Percentiles rank a stretch among this genome's conserved stretches.
Evolutionary conservation across 805 yeast species (phyloP).

Genomic region (Spathaspora sp.): DNA sequence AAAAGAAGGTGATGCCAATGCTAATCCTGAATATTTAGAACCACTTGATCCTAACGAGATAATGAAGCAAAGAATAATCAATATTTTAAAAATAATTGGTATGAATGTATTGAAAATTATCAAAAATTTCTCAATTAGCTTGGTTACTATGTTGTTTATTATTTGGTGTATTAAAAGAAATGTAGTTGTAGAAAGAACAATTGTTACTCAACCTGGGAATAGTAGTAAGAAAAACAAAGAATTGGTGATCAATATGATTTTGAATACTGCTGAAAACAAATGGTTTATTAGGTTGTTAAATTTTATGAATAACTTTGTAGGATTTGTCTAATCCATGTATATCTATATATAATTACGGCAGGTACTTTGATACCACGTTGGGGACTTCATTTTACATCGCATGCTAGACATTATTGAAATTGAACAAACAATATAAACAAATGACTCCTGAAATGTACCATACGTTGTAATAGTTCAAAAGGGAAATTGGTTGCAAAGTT

Average conservation of each 20-base stretch:
- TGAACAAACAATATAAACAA: no score
- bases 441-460: no score
- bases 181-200: slow-evolving; percentile 34
- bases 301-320: slow-evolving; percentile 38
- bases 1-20: slow-evolving; percentile 3
- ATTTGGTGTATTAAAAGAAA: slow-evolving; percentile 41
- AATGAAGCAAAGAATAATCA: slow-evolving; percentile 19
- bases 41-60: slow-evolving; percentile 15
- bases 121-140: slow-evolving; percentile 33
- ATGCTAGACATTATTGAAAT: no score
- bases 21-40: slow-evolving; percentile 10
- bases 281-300: slow-evolving; percentile 39
- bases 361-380: no score
- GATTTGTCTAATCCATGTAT: slow-evolving; percentile 25
- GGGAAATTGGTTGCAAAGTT: no score
- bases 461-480: no score
- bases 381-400: no score
- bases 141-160: slow-evolving; percentile 34
- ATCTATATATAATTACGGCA: no score
- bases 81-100: slow-evolving; percentile 25
- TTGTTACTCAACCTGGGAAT: slow-evolving; percentile 29
- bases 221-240: slow-evolving; percentile 26
- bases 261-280: slow-evolving; percentile 40
- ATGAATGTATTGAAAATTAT: slow-evolving; percentile 21
- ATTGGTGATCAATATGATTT: slow-evolving; percentile 39